Base-by-base conservation (phyloP, 2,329 filamentous ascomycete genomes). In the Fusarium mundagurra region DNA sequence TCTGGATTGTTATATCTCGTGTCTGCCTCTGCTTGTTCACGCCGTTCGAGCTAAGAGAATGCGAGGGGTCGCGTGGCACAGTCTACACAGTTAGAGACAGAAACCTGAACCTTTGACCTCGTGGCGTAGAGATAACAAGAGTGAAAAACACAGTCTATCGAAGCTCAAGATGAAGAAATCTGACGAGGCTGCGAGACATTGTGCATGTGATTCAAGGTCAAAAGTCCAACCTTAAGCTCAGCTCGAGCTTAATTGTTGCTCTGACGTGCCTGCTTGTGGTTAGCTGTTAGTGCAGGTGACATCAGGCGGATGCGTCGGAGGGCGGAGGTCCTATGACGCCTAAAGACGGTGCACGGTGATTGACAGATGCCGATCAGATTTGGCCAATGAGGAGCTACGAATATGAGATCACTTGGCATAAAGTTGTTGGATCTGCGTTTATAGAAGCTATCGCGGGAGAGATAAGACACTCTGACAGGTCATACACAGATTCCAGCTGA, bases 241-340 rank as follows among this genome's bases (percentile, higher is more conserved):
- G 60, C 45, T 47, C 64, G 54, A 61, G 69, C 65, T 67, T 59
- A 48, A 50, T 67, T 39, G 29, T 16, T 47, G 43, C 39, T 39
- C 31, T 66, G 57, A 38, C 45, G 48, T 61, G 53, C 36, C 67
- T 70, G 36, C 20, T 44, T 53, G 65, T 69, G 36, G 67, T 45
- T 69, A 67, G 67, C 55, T 74, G 69, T 63, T 64, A 50, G 29
- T 20, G 41, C 38, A 39, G 48, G 68, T 77, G 75, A 74, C 75
- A 78, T 78, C 75, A 66, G 67, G 64, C 72, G 76, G 76, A 77
- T 73, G 64, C 51, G 36, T 71, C 75, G 76, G 76, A 63, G 67
- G 50, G 43, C 50, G 60, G 51, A 72, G 50, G 59, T 73, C 64
- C 61, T 75, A 77, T 78, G 74, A 78, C 77, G 72, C 63, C 67